These are phyloP conservation scores for Chytriomyces hyalinus DNA, from an alignment of 192 early-diverging fungal genomes.

Conservation along the genomic window DNA sequence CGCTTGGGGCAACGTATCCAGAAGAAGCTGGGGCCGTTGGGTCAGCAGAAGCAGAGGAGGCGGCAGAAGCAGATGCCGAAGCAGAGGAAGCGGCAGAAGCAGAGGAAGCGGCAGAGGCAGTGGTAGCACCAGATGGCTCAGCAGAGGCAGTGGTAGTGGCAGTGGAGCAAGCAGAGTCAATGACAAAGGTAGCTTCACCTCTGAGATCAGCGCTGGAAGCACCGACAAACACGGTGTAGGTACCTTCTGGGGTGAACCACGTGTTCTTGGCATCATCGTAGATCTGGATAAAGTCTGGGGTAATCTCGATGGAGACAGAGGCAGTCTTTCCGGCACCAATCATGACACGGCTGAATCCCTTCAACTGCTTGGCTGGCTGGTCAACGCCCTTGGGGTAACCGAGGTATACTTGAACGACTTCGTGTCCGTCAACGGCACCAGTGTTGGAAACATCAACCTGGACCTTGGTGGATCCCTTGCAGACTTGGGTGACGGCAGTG, in stretches of 20 bases:
- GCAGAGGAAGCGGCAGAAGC: too few relatives aligned
- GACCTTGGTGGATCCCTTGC: slow-evolving; percentile 51
- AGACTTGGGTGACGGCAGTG: slow-evolving; percentile 13
- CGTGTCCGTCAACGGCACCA: slow-evolving; percentile 42
- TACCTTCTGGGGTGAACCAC: slow-evolving; percentile 56
- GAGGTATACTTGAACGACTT: slow-evolving; percentile 57
- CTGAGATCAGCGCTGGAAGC: slow-evolving; percentile 58
- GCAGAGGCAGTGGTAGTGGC: not conserved
- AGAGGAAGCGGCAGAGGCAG: not conserved
- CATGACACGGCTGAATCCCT: slow-evolving; percentile 48
- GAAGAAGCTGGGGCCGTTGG: too few relatives aligned
- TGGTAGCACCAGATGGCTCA: not conserved
- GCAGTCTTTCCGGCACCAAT: slow-evolving; percentile 49
- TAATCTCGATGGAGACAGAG: slow-evolving; percentile 49
- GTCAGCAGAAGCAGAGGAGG: too few relatives aligned
- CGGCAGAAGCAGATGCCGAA: too few relatives aligned
- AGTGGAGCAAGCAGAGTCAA: not conserved
- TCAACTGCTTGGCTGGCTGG: slow-evolving; percentile 42
- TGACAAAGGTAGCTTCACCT: not conserved
- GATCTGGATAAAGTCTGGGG: slow-evolving; percentile 45
- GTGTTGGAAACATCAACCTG: slow-evolving; percentile 55
- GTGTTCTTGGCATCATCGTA: slow-evolving; percentile 41
- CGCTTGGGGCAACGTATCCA: too few relatives aligned
- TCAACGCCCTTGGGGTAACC: slow-evolving; percentile 36
- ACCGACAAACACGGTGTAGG: slow-evolving; percentile 57